Conservation (phyloP, 495 filamentous ascomycete species). For the Clohesyomyces aquaticus region DNA sequence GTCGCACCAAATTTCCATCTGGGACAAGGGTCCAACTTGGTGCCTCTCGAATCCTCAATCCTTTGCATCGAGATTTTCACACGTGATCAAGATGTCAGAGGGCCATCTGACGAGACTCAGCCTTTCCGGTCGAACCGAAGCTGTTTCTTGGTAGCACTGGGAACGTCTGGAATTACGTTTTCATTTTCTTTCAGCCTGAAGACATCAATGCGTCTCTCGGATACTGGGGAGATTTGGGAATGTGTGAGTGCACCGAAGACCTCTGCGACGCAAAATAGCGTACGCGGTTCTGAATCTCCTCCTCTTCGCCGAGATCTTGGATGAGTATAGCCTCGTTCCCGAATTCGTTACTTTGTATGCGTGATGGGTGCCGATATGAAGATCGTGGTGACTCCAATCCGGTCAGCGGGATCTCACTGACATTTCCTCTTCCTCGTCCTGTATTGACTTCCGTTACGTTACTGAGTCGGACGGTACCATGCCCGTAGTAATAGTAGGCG, state of each 20-base stretch:
- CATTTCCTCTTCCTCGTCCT: background rate
- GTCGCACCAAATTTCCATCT: no score
- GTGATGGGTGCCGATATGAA: slow-evolving; percentile 11
- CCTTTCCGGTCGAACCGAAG: no score
- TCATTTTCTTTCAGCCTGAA: slow-evolving; percentile 20
- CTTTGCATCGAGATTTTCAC: no score
- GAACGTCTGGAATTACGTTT: no score
- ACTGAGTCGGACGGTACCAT: background rate
- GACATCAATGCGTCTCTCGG: slow-evolving; percentile 22
- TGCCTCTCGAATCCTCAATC: no score
- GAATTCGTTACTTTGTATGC: background rate
- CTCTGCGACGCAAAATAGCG: slow-evolving; percentile 9
- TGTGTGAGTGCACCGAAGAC: slow-evolving; percentile 13
- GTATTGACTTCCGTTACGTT: slow-evolving; percentile 4
- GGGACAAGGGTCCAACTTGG: no score
- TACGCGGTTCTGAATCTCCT: slow-evolving; percentile 20
- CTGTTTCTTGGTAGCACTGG: no score
- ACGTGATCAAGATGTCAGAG: no score
- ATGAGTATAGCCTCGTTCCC: background rate
- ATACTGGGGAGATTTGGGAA: slow-evolving; percentile 18
- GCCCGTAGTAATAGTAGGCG: slow-evolving; percentile 32
- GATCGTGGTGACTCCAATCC: slow-evolving; percentile 1
- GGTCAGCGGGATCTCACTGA: background rate
- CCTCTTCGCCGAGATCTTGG: background rate
- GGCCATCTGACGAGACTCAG: no score